phyloP scores from a whole-genome alignment of 371 early-diverging fungal genomes.

The Chytridium lagenaria region DNA sequence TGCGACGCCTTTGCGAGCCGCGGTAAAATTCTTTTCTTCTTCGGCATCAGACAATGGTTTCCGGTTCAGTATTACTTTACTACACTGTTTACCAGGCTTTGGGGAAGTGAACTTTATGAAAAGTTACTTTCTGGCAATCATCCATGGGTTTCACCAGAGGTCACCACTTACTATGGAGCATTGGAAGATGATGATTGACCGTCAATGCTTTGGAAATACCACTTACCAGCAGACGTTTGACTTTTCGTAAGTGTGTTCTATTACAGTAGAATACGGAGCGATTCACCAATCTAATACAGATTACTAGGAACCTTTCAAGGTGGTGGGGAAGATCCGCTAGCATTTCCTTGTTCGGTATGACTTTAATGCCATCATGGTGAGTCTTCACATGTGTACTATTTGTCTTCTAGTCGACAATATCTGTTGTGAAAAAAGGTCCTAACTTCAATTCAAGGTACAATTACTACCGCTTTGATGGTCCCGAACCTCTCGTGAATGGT shows the following conservation, averaged over 20 bases:
- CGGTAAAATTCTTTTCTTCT: not conserved
- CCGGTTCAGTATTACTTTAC: not conserved
- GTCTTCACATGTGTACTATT: no score
- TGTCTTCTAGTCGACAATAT: no score
- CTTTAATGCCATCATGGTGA: not conserved
- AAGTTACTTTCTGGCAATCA: not conserved
- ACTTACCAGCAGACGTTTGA: not conserved
- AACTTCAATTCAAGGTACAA: no score
- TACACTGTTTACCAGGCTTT: not conserved
- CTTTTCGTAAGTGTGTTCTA: not conserved
- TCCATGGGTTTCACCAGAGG: not conserved
- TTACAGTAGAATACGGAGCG: not conserved
- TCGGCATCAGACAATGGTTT: not conserved
- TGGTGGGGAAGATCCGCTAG: not conserved
- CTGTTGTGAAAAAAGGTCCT: no score
- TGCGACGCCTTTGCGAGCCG: not conserved
- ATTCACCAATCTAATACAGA: not conserved
- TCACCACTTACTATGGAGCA: not conserved
- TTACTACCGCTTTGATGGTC: not conserved
- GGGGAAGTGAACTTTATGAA: not conserved
- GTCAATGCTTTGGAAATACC: not conserved
- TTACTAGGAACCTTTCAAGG: not conserved
- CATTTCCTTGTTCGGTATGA: not conserved
- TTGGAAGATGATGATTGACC: slow-evolving; percentile 1
- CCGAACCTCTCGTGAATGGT: not conserved